A percentile compares a stretch with the other conserved stretches of the same genome.
Conservation (phyloP, 176 grass and related monocot species). For the Oryza rufipogon region DNA sequence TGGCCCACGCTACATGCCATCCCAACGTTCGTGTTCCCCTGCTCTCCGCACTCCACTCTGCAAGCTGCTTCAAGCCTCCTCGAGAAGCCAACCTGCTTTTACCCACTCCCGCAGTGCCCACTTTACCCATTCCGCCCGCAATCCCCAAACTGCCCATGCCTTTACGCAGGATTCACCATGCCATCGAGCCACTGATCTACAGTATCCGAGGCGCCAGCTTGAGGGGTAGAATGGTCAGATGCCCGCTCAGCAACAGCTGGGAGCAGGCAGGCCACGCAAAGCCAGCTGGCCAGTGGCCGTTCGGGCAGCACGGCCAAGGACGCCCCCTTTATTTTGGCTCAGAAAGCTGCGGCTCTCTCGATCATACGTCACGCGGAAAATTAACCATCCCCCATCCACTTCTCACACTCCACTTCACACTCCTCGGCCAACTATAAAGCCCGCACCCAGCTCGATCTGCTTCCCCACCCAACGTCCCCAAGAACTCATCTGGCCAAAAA, state of each 20-base stretch:
- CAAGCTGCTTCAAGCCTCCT: constrained; percentile 12
- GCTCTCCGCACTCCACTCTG: neutral
- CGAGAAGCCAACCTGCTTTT: constrained; percentile 70
- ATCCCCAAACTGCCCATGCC: constrained; percentile 37
- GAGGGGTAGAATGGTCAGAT: constrained; percentile 37
- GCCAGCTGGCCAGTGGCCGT: constrained; percentile 79
- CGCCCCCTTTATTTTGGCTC: constrained; percentile 43
- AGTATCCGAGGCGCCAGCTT: neutral
- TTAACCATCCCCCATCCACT: neutral
- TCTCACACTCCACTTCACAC: constrained; percentile 3
- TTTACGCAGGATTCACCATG: neutral
- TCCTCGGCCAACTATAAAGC: constrained; percentile 32
- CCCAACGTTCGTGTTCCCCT: constrained; percentile 58
- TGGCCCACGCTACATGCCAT: neutral
- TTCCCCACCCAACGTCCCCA: constrained; percentile 6
- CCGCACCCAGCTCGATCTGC: neutral
- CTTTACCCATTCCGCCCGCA: constrained; percentile 15
- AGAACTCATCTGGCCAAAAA: neutral
- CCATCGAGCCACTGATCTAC: neutral
- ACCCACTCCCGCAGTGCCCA: constrained; percentile 43
- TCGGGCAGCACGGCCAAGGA: constrained; percentile 57
- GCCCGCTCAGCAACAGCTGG: constrained; percentile 49
- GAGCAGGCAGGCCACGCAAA: constrained; percentile 45
- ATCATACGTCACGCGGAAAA: constrained; percentile 53
- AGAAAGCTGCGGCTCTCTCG: constrained; percentile 25